phyloP scores from a whole-genome alignment of 805 yeast genomes.

The Monosporozyma servazzii region DNA sequence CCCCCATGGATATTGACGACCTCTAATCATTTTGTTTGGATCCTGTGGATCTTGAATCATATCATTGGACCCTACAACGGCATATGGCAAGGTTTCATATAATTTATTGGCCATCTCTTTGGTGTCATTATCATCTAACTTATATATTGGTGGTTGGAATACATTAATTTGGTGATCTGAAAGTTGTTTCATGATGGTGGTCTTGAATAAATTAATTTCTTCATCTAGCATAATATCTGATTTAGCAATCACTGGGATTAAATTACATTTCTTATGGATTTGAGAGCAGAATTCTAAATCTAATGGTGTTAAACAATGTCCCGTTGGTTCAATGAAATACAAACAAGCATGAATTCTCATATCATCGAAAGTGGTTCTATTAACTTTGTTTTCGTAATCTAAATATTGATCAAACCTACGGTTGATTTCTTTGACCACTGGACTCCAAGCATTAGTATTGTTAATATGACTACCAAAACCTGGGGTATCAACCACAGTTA shows the following conservation, averaged over 20 bases:
- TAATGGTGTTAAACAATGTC: conserved; percentile 81
- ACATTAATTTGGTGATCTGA: conserved; percentile 60
- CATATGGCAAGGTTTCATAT: conserved; percentile 74
- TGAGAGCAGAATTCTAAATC: conserved; percentile 83
- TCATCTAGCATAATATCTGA: conserved; percentile 87
- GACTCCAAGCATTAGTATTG: conserved; percentile 74
- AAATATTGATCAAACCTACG: conserved; percentile 77
- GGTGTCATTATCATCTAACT: conserved; percentile 80
- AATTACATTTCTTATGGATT: conserved; percentile 82
- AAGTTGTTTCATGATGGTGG: conserved; percentile 69
- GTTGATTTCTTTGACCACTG: conserved; percentile 84
- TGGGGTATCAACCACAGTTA: conserved; percentile 81
- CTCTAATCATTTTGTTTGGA: conserved; percentile 76
- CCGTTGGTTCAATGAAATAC: conserved; percentile 95
- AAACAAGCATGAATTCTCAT: conserved; percentile 86
- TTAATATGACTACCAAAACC: conserved; percentile 91
- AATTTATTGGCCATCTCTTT: conserved; percentile 55
- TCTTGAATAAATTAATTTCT: conserved; percentile 70
- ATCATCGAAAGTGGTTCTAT: conserved; percentile 64
- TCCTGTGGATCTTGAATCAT: conserved; percentile 67
- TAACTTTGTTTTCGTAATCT: conserved; percentile 80
- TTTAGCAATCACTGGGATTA: conserved; percentile 91
- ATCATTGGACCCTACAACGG: conserved; percentile 82
- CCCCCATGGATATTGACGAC: conserved; percentile 96
- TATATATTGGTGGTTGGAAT: conserved; percentile 71